Conservation (phyloP, 2,329 filamentous ascomycete species). For the Aspergillus aculeatinus region DNA sequence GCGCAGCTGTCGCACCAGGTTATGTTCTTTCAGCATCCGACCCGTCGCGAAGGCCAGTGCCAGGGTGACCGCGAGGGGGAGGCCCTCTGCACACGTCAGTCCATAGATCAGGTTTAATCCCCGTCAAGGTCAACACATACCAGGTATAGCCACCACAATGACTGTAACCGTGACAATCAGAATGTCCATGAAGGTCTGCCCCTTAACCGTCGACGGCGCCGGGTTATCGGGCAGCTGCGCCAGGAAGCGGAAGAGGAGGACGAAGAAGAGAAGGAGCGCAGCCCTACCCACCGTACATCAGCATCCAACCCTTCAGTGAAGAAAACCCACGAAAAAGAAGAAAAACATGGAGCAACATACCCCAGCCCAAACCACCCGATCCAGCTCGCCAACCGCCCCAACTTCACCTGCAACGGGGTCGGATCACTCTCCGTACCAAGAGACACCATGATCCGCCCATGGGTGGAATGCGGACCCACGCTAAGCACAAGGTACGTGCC, state of each 20-base stretch:
- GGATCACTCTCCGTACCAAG: constrained; percentile 69
- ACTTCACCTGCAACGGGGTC: constrained; percentile 72
- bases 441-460: constrained; percentile 70
- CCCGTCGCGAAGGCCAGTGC: constrained; percentile 73
- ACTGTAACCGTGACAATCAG: constrained; percentile 74
- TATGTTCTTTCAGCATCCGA: constrained; percentile 72
- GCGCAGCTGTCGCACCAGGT: constrained; percentile 69
- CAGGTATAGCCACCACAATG: constrained; percentile 70
- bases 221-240: constrained; percentile 58
- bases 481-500: constrained; percentile 72
- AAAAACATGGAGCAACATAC: background rate
- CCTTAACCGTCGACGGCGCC: constrained; percentile 61
- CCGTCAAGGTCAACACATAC: background rate
- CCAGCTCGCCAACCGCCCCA: constrained; percentile 70
- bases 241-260: constrained; percentile 80
- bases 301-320: no score
- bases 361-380: constrained; percentile 65
- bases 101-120: no score
- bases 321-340: no score
- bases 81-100: constrained; percentile 52
- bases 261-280: constrained; percentile 76
- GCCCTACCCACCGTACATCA: constrained; percentile 29
- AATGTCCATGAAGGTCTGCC: constrained; percentile 69
- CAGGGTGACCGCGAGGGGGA: constrained; percentile 71
- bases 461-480: constrained; percentile 68